Percentiles rank a stretch among this genome's conserved stretches.
Evolutionary conservation across 2,329 filamentous ascomycete genomes (phyloP).

Genomic region (Talaromyces rugulosus): DNA sequence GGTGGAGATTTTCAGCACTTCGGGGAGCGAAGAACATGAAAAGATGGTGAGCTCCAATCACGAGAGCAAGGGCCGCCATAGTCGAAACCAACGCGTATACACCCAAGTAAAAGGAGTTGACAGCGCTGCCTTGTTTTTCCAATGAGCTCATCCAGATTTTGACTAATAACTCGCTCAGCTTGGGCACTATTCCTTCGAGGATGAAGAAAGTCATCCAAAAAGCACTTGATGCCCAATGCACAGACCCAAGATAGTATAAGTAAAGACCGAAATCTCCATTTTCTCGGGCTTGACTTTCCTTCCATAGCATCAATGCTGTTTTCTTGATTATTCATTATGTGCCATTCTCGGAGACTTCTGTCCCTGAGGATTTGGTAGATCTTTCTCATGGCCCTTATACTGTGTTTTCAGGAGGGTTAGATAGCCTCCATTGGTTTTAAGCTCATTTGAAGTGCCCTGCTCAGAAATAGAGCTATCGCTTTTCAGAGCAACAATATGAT

Average conservation of each 20-base stretch:
- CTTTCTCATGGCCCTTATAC: not conserved
- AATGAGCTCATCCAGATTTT: slow-evolving; percentile 7
- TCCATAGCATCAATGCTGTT: slow-evolving; percentile 12
- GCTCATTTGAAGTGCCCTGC: slow-evolving; percentile 36
- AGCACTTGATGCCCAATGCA: slow-evolving; percentile 26
- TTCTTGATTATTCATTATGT: not conserved
- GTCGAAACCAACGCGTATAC: slow-evolving; percentile 30
- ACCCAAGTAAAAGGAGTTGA: slow-evolving; percentile 26
- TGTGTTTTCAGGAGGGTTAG: slow-evolving; percentile 34
- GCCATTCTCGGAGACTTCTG: not conserved
- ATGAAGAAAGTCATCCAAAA: slow-evolving; percentile 3
- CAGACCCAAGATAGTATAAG: slow-evolving; percentile 34
- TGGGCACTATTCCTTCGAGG: not conserved
- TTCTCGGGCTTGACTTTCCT: slow-evolving; percentile 22
- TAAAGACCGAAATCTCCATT: slow-evolving; percentile 43
- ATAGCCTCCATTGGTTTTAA: slow-evolving; percentile 35
- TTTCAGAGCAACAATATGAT: slow-evolving; percentile 40
- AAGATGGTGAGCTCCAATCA: slow-evolving; percentile 2
- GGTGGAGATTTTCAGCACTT: slow-evolving; percentile 7
- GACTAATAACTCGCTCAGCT: slow-evolving; percentile 3
- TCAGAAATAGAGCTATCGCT: slow-evolving; percentile 34
- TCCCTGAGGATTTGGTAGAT: not conserved
- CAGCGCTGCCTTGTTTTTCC: not conserved
- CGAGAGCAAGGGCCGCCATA: not conserved
- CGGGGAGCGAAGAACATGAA: slow-evolving; percentile 6